Evolutionary conservation across 2,329 filamentous ascomycete species (phyloP).

Genomic region (Clarireedia monteithiana): DNA sequence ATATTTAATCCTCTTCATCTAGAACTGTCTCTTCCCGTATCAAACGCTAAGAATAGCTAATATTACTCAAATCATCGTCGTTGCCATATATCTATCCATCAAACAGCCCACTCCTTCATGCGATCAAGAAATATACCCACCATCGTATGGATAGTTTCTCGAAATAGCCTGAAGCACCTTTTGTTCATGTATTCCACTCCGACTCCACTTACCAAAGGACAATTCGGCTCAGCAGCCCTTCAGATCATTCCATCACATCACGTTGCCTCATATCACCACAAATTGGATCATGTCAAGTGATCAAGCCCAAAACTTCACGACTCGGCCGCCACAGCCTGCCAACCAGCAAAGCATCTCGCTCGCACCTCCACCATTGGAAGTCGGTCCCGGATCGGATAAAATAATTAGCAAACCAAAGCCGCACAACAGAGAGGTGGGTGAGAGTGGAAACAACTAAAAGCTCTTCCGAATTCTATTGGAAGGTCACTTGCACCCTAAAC

Average conservation of each 20-base stretch:
- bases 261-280: neutral
- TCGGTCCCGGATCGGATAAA: no score
- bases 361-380: no score
- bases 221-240: neutral
- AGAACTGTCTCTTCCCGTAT: neutral
- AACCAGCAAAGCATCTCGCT: no score
- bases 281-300: neutral
- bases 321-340: no score
- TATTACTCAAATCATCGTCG: neutral
- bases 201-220: neutral
- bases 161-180: neutral
- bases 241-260: neutral
- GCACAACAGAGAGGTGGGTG: no score
- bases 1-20: conserved; percentile 4
- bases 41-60: neutral
- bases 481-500: no score
- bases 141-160: neutral
- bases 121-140: neutral
- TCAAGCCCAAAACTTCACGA: no score
- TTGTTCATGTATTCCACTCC: neutral
- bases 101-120: neutral
- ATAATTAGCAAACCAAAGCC: no score
- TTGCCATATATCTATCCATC: neutral
- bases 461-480: no score
- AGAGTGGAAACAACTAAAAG: no score